Conservation (phyloP, 1,284 basidiomycete species). For the Irpex sp. region DNA sequence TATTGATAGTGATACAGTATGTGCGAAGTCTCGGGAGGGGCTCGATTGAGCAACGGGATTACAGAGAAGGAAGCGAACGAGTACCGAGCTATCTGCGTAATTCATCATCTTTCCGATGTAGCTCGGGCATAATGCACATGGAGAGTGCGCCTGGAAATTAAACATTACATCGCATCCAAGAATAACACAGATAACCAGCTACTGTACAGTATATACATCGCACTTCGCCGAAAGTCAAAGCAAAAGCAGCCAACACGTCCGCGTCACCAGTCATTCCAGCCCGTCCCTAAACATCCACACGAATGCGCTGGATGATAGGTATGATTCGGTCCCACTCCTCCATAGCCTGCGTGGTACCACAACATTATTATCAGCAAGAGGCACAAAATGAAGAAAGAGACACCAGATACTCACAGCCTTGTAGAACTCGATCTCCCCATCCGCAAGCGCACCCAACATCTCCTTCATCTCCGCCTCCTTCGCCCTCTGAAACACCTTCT, state of each 20-base stretch:
- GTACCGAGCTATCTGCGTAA: too few species aligned
- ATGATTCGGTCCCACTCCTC: slow-evolving; percentile 93
- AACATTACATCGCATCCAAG: background rate
- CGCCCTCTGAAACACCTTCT: slow-evolving; percentile 83
- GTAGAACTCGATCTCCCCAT: slow-evolving; percentile 95
- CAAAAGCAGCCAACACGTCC: background rate
- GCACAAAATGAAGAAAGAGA: background rate
- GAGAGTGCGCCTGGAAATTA: too few species aligned
- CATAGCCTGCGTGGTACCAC: slow-evolving; percentile 55
- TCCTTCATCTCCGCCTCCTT: slow-evolving; percentile 97
- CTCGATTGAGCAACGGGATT: too few species aligned
- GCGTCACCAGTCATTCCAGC: too few species aligned
- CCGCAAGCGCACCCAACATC: slow-evolving; percentile 82
- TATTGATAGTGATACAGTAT: slow-evolving; percentile 11
- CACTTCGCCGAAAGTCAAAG: background rate
- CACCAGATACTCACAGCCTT: slow-evolving; percentile 58
- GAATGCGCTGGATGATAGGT: slow-evolving; percentile 82
- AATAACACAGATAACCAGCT: slow-evolving; percentile 13
- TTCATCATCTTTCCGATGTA: too few species aligned
- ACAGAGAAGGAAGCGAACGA: too few species aligned
- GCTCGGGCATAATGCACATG: too few species aligned
- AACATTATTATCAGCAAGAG: slow-evolving; percentile 6
- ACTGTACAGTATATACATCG: background rate
- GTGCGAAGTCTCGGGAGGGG: too few species aligned
- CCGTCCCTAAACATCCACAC: slow-evolving; percentile 68